Evolutionary conservation across 1,284 basidiomycete species (phyloP), one percentile per base, ranked within the genome.

Genomic region (Malassezia yamatoensis): DNA sequence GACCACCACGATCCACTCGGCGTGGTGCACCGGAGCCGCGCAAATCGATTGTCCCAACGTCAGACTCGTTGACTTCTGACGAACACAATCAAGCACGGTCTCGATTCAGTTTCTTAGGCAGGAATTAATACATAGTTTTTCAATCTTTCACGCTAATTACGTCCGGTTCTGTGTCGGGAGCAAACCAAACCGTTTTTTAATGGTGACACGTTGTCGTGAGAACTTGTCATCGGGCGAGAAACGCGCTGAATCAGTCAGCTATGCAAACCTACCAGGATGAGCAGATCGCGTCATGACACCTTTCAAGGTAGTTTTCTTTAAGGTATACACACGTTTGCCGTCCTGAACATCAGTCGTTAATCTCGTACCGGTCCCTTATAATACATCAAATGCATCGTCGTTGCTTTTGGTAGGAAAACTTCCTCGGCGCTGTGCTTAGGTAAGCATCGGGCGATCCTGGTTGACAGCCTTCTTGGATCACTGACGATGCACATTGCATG

Each of bases 201-300:
- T 66, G 20, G 69, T 70, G 7, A 73, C 68, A 32, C 72, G 59
- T 59, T 74, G 69, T 37, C 69, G 57, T 16, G 70, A 72, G 50
- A 73, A 74, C 64, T 73, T 73, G 71, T 74, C 72, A 51, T 74
- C 72, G 13, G 72, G 72, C 5, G 72, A 74, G 61, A 74, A 74
- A 6, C 72, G 62, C 2, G 72, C 70, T 63, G 52, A n/a, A 20
- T 39, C 9, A 37, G 15, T 36, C 7, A 45, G n/a, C 4, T 20
- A 29, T 3, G n/a, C 24, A 42, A 15, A 46, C 41, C 16, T 51
- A 63, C 62, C 64, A 29, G 72, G 72, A 44, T 74, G 72, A 1
- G 72, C 72, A 11, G 63, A 65, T 53, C 67, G 71, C 40, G 70
- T 74, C 54, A 74, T 57, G 24, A 58, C 51, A 32, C 70, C 70